Evolutionary conservation across 2,329 filamentous ascomycete species (phyloP).

Genomic region (Neurospora sp.): DNA sequence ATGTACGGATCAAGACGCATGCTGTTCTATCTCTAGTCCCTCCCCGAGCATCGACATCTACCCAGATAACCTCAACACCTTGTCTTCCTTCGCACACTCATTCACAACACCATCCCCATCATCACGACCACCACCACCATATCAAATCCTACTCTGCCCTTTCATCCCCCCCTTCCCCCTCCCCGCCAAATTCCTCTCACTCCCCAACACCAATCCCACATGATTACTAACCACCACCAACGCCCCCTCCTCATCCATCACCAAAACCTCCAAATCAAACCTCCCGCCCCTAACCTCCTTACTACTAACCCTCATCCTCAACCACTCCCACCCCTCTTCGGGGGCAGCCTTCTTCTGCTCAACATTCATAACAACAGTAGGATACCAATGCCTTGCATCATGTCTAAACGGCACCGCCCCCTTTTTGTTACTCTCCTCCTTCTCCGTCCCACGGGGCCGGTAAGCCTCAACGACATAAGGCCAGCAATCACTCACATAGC

Average conservation of each 20-base stretch:
- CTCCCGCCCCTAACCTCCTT: constrained; percentile 62
- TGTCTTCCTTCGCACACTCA: not conserved
- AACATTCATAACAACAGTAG: constrained; percentile 64
- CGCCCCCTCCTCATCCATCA: constrained; percentile 55
- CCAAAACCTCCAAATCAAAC: constrained; percentile 63
- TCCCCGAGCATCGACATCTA: not conserved
- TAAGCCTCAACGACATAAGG: constrained; percentile 53
- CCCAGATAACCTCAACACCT: not conserved
- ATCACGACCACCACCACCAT: not conserved
- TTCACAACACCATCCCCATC: not conserved
- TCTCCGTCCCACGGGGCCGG: constrained; percentile 18
- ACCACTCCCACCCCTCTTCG: constrained; percentile 55
- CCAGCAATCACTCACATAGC: constrained; percentile 59
- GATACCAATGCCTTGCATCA: constrained; percentile 54
- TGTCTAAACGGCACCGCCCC: constrained; percentile 24
- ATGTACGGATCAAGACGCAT: not conserved
- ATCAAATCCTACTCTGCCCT: constrained; percentile 7
- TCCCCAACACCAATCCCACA: constrained; percentile 52
- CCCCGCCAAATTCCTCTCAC: constrained; percentile 46
- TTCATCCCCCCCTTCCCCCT: constrained; percentile 5
- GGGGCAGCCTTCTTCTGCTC: constrained; percentile 69
- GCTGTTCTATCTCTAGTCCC: not conserved
- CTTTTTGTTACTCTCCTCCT: constrained; percentile 11
- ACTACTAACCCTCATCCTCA: constrained; percentile 54
- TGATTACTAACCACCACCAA: constrained; percentile 61